Base-by-base conservation (phyloP, 139 green algal genomes). In the Tetradesmus obliquus region DNA sequence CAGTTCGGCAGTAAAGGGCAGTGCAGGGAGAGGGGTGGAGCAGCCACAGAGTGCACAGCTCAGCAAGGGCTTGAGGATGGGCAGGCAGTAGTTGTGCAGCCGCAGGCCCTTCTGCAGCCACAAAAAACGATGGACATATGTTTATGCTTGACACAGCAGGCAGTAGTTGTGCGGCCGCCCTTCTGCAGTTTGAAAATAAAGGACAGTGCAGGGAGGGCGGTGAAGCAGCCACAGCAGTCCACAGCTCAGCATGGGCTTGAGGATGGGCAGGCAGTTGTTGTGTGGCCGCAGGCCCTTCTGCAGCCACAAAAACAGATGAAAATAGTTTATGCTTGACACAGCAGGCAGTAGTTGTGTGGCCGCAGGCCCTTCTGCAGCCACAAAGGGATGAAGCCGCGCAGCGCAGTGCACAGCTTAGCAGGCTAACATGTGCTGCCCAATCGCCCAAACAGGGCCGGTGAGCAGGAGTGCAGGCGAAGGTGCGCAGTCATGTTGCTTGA, bases 291-390 rank as follows among this genome's bases (percentile, higher is more conserved):
- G 90, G 55, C 98, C 66, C 66, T 76, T 76, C 66, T 76, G 66
- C 74, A 54, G n/a, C 12, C 60, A 72, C 60, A 72, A 45, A 45
- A 45, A 45, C 32, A 45, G 32, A 45, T 45, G 32, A 45, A 0
- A 1, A 1, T 45, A 45, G 0, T 45, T 45, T 45, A 45, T 45
- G 32, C 32, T 45, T 45, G 32, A 45, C 32, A 45, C 32, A 45
- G 98, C 81, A 99, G 92, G 94, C 98, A 99, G 93, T 98, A 99
- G 93, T 97, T 95, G 95, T 99, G 98, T 15, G 98, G 98, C 8
- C 98, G 94, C 55, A 99, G 90, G 55, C 98, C 98, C 69, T 97
- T 98, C 91, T 95, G 94, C 88, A 93, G 45, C 22, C 8, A 6
- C 2, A 2, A 4, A 87, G 15, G 13, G 13, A 45, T 45, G 32